phyloP scores from a whole-genome alignment of 805 yeast species.

The Sugiyamaella smithiae region DNA sequence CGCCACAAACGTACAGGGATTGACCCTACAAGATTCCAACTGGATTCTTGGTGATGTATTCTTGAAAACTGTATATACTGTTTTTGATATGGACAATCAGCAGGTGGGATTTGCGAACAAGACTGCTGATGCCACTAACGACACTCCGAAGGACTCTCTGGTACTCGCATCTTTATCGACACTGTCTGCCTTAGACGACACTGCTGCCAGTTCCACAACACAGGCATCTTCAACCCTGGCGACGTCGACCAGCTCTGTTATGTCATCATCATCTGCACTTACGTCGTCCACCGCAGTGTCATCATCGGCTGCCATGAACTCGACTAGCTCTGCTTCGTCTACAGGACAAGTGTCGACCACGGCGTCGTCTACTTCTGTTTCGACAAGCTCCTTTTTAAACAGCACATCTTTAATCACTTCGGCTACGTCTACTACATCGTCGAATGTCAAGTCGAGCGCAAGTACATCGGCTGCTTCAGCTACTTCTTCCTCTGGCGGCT shows the following conservation, averaged over 20 bases:
- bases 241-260: not conserved
- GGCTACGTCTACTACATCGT: conserved; percentile 2
- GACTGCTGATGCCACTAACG: conserved; percentile 22
- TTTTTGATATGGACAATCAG: conserved; percentile 52
- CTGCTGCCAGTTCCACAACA: conserved; percentile 2
- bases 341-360: not conserved
- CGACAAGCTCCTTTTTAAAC: not conserved
- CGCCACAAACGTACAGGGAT: conserved; percentile 63
- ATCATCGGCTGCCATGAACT: not conserved
- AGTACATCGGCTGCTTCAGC: not conserved
- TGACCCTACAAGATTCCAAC: conserved; percentile 37
- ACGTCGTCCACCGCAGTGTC: conserved; percentile 4
- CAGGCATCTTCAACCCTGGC: not conserved
- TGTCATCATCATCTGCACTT: conserved; percentile 5
- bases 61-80: conserved; percentile 52
- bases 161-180: conserved; percentile 11
- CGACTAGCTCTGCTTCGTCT: conserved; percentile 1
- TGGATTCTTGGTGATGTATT: conserved; percentile 71
- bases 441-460: too few species aligned
- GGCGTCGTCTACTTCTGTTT: not conserved
- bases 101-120: conserved; percentile 54
- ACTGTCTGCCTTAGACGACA: not conserved
- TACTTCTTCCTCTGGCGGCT: not conserved
- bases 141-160: conserved; percentile 21
- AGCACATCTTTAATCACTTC: conserved; percentile 4